Evolutionary conservation across 805 yeast species (phyloP).

Genomic region (Saccharomycopsis selenospora): DNA sequence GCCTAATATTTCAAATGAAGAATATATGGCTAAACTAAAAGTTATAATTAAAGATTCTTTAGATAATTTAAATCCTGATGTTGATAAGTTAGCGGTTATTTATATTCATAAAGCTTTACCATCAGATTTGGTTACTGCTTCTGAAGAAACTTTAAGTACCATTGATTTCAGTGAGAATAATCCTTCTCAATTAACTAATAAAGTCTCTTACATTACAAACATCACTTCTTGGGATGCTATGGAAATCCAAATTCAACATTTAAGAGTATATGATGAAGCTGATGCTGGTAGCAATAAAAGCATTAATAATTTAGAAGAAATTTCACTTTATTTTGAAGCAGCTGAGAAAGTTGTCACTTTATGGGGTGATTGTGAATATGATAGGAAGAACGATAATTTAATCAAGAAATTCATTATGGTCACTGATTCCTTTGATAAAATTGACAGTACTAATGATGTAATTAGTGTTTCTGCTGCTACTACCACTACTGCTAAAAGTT

Average conservation of each 20-base stretch:
- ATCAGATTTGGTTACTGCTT: not conserved
- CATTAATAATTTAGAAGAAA: conserved; percentile 16
- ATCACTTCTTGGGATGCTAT: conserved; percentile 9
- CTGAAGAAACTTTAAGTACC: not conserved
- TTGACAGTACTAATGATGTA: not conserved
- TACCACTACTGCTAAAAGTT: not conserved
- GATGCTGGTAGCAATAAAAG: not conserved
- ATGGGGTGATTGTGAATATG: conserved; percentile 19
- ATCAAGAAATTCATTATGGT: conserved; percentile 17
- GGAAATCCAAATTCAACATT: conserved; percentile 4
- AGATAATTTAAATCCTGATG: conserved; percentile 26
- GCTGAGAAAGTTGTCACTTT: conserved; percentile 14
- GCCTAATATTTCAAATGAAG: conserved; percentile 24
- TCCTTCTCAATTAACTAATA: conserved; percentile 2
- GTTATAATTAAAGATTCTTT: conserved; percentile 27
- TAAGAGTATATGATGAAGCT: not conserved
- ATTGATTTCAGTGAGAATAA: not conserved
- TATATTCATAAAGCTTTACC: conserved; percentile 22
- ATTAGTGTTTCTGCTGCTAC: not conserved
- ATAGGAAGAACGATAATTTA: conserved; percentile 3
- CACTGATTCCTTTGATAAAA: conserved; percentile 8
- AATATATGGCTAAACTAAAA: conserved; percentile 27
- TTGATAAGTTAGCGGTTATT: conserved; percentile 42
- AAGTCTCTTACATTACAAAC: conserved; percentile 12
- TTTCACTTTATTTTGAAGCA: conserved; percentile 14